phyloP scores from a whole-genome alignment of 139 green algal species.

The Asterochloris erici region DNA sequence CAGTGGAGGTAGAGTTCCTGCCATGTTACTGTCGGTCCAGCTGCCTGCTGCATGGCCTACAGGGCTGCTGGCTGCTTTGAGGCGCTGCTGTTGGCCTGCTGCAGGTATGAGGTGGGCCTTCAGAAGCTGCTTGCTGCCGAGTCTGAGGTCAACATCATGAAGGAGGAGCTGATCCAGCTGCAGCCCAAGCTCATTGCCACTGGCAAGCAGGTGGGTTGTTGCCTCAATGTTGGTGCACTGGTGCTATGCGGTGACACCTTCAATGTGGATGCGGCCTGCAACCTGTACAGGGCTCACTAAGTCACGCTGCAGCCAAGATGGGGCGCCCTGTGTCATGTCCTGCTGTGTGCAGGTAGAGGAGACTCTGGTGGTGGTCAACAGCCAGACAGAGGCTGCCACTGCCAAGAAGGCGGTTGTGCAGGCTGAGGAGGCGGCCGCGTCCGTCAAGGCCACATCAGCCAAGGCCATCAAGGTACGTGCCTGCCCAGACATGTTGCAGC shows the following conservation, averaged over 20 bases:
- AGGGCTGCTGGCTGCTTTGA: not conserved
- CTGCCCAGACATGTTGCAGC: too few species aligned
- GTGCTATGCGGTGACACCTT: too few species aligned
- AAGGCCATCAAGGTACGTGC: conserved; percentile 68
- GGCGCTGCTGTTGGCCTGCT: conserved; percentile 7
- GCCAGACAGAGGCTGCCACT: conserved; percentile 57
- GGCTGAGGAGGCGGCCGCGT: conserved; percentile 70
- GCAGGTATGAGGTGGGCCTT: conserved; percentile 62
- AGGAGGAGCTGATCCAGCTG: conserved; percentile 63
- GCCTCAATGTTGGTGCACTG: too few species aligned
- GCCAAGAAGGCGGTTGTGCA: conserved; percentile 49
- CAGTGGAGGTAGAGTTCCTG: too few species aligned
- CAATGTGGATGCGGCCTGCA: too few species aligned
- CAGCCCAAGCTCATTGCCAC: conserved; percentile 74
- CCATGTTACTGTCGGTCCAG: too few species aligned
- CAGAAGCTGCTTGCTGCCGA: conserved; percentile 64
- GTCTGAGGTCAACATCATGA: conserved; percentile 45
- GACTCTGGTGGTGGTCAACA: conserved; percentile 62
- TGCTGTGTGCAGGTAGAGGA: conserved; percentile 28
- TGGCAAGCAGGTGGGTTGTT: conserved; percentile 44
- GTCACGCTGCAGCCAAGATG: too few species aligned
- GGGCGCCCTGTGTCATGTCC: too few species aligned
- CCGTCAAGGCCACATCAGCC: conserved; percentile 54
- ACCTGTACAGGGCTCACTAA: too few species aligned
- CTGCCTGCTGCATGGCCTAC: too few species aligned